These are phyloP conservation scores for Persicaria maculosa DNA, from an alignment of 148 eudicot genomes.

Conservation along the genomic window DNA sequence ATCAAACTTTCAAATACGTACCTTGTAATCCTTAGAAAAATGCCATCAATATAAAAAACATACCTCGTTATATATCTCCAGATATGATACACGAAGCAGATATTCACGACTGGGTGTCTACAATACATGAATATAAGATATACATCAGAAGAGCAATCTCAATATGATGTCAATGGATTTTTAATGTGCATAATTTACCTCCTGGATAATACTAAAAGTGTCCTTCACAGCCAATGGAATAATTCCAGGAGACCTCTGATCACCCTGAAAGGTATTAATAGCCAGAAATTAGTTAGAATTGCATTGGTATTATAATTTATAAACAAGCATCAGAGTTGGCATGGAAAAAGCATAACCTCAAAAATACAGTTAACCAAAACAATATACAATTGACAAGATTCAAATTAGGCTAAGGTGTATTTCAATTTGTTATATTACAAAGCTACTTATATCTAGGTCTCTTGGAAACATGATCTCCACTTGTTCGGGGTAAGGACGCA, in stretches of 20 bases:
- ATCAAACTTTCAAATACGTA: neutral
- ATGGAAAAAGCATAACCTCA: neutral
- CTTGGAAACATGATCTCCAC: no score
- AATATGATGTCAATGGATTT: neutral
- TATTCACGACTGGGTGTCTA: constrained; percentile 96
- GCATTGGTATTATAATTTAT: neutral
- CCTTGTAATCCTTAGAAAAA: neutral
- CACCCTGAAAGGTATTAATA: constrained; percentile 47
- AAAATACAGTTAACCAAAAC: neutral
- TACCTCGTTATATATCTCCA: constrained; percentile 99
- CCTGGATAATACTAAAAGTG: constrained; percentile 96
- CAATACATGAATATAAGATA: neutral
- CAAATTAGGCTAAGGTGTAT: neutral
- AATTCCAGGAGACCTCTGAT: constrained; percentile 97
- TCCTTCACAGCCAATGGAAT: constrained; percentile 99
- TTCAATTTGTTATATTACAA: no score
- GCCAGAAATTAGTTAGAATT: neutral
- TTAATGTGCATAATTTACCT: constrained; percentile 39
- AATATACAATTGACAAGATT: neutral
- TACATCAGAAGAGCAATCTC: constrained; percentile 4
- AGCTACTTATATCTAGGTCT: no score
- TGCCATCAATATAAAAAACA: constrained; percentile 13
- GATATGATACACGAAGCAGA: constrained; percentile 90
- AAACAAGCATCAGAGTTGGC: neutral
- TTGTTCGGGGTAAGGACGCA: no score